These are phyloP conservation scores for Hsuehochloa calcarea DNA, from an alignment of 176 grass and related monocot genomes.

Conservation along the genomic window DNA sequence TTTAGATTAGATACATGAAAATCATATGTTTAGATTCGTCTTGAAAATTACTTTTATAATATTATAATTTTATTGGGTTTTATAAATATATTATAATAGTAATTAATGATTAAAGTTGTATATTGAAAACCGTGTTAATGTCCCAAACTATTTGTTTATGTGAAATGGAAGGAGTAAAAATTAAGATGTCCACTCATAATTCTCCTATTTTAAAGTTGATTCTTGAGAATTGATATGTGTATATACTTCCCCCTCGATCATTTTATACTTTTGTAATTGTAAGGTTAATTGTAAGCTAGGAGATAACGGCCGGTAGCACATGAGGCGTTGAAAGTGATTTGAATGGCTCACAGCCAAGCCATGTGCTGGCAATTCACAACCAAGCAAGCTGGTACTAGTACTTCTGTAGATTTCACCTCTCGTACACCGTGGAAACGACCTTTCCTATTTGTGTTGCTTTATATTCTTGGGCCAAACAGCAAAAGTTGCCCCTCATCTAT, in stretches of 20 bases:
- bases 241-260: background rate
- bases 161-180: background rate
- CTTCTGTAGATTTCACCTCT: conserved; percentile 27
- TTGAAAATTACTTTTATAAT: too few species aligned
- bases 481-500: conserved; percentile 28
- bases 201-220: background rate
- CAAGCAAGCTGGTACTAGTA: background rate
- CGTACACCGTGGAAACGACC: conserved; percentile 39
- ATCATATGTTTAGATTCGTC: too few species aligned
- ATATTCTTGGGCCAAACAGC: conserved; percentile 26
- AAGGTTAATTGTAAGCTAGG: background rate
- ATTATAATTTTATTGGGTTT: too few species aligned
- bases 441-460: conserved; percentile 30
- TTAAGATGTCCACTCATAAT: background rate
- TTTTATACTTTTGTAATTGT: background rate
- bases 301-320: background rate
- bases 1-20: too few species aligned
- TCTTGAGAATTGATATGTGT: background rate
- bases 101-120: too few species aligned
- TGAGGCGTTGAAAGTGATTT: background rate
- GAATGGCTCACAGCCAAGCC: background rate
- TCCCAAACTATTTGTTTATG: too few species aligned
- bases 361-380: background rate
- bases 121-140: too few species aligned
- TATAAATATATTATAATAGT: too few species aligned